phyloP scores from a whole-genome alignment of 140 eudicot species.

The Ambrosia hybrid region DNA sequence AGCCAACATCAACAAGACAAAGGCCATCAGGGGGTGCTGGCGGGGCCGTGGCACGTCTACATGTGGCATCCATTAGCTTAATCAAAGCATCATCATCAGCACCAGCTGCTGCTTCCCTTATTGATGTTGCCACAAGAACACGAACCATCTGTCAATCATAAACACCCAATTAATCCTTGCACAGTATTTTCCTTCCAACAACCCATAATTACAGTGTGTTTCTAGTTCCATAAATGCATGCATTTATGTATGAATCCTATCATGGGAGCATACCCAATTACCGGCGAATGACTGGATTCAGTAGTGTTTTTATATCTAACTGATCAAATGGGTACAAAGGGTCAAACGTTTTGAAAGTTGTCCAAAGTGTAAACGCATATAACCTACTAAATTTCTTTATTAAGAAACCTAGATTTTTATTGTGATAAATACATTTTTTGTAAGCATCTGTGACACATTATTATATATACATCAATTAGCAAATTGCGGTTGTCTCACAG shows the following conservation, averaged over 20 bases:
- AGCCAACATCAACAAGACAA: slow-evolving; percentile 89
- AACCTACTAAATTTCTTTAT: no score
- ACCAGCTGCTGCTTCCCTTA: slow-evolving; percentile 98
- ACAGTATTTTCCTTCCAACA: not conserved
- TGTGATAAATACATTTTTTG: no score
- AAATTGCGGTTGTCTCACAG: no score
- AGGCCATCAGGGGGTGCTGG: slow-evolving; percentile 97
- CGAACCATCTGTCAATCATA: slow-evolving; percentile 76
- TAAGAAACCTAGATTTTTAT: no score
- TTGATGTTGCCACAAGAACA: slow-evolving; percentile 87
- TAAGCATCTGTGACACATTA: no score
- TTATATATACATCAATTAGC: no score
- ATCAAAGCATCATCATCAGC: slow-evolving; percentile 81
- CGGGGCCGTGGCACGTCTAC: slow-evolving; percentile 92
- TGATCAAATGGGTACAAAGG: not conserved
- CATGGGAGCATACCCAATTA: not conserved
- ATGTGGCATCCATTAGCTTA: slow-evolving; percentile 90
- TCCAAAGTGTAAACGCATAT: not conserved
- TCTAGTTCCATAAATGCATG: not conserved
- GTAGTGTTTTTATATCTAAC: not conserved
- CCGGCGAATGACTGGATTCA: not conserved
- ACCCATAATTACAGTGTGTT: no score
- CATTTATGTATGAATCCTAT: not conserved
- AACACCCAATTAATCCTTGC: slow-evolving; percentile 14
- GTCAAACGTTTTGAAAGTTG: not conserved